These are phyloP conservation scores for Eucalyptus shirleyi DNA, from an alignment of 345 rosid species.

Conservation along the genomic window DNA sequence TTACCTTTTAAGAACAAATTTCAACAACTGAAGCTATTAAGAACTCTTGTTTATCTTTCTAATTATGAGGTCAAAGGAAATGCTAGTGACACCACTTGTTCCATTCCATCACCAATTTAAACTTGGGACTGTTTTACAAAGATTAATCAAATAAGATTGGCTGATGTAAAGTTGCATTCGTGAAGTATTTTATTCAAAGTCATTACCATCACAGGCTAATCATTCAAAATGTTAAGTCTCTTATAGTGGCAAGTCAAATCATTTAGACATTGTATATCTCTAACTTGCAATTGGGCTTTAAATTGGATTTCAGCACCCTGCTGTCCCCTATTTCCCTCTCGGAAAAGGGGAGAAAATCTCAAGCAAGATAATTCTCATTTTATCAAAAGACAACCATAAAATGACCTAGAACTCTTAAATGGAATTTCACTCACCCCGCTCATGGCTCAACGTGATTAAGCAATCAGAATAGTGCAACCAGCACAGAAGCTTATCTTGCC, in stretches of 20 bases:
- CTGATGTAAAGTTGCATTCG: neutral
- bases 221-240: neutral
- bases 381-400: neutral
- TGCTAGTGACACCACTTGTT: neutral
- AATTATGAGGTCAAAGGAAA: neutral
- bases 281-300: neutral
- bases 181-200: neutral
- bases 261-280: neutral
- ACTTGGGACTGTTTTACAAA: neutral
- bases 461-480: neutral
- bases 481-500: neutral
- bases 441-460: neutral
- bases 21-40: neutral
- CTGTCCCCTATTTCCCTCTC: neutral
- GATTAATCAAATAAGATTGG: neutral
- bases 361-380: neutral
- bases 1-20: neutral
- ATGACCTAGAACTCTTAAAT: neutral
- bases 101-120: neutral
- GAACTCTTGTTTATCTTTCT: neutral
- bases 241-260: neutral
- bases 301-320: neutral
- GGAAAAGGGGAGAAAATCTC: neutral
- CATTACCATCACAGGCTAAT: neutral
- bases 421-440: neutral